Conservation (phyloP, 2,329 filamentous ascomycete species). For the Rachicladosporium sp. region DNA sequence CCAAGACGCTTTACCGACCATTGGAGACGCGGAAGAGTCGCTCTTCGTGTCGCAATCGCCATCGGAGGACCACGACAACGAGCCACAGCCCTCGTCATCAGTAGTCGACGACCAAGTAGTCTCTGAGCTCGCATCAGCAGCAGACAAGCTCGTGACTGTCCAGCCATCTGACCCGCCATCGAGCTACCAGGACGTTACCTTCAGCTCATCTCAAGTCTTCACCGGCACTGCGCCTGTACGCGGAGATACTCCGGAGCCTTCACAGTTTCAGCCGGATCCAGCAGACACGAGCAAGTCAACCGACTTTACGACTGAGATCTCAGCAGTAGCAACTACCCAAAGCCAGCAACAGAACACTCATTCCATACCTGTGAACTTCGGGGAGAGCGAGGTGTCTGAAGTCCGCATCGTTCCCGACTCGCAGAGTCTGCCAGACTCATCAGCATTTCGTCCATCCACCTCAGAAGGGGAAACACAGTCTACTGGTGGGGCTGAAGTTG, state of each 20-base stretch:
- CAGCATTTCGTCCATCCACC: no score
- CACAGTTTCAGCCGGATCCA: not conserved
- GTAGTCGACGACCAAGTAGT: not conserved
- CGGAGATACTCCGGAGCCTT: not conserved
- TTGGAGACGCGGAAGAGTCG: constrained; percentile 6
- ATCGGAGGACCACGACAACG: not conserved
- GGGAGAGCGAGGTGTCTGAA: no score
- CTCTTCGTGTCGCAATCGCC: constrained; percentile 7
- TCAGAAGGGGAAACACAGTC: no score
- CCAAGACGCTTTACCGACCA: constrained; percentile 6
- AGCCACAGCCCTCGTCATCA: not conserved
- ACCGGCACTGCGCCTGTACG: no score
- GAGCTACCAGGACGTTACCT: constrained; percentile 11
- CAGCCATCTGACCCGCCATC: constrained; percentile 15
- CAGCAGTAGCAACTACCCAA: not conserved
- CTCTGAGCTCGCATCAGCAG: not conserved
- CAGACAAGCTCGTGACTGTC: constrained; percentile 5
- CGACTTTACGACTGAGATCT: not conserved
- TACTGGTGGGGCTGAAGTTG: no score
- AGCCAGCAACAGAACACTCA: not conserved
- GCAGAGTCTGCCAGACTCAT: no score
- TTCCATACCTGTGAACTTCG: no score
- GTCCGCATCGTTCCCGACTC: no score
- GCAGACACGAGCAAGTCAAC: no score
- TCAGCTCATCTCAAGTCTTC: constrained; percentile 1